Evolutionary conservation across 2,329 filamentous ascomycete species (phyloP).

Genomic region (Stemphylium beticola): DNA sequence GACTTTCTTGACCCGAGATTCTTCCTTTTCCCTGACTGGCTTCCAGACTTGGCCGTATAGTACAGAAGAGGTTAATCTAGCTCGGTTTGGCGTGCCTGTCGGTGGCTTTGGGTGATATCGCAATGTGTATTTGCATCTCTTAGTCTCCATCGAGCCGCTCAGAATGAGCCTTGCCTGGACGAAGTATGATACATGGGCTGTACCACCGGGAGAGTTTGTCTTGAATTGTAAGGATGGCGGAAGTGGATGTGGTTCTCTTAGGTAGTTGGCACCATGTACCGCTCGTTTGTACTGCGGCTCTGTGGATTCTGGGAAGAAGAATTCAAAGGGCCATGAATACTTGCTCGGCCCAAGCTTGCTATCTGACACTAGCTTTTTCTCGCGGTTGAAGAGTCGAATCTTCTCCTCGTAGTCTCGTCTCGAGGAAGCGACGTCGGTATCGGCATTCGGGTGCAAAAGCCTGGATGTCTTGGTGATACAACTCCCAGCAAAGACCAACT

Average conservation of each 20-base stretch:
- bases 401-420: conserved; percentile 37
- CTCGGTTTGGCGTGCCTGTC: conserved; percentile 17
- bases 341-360: conserved; percentile 33
- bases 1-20: conserved; percentile 29
- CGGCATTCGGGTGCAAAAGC: conserved; percentile 27
- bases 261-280: conserved; percentile 36
- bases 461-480: conserved; percentile 43
- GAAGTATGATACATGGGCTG: conserved; percentile 40
- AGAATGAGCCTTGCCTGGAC: conserved; percentile 35
- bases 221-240: conserved; percentile 42
- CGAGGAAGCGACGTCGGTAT: conserved; percentile 17
- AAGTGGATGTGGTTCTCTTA: conserved; percentile 39
- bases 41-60: conserved; percentile 41
- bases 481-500: conserved; percentile 39
- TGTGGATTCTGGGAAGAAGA: conserved; percentile 42
- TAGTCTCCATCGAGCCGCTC: conserved; percentile 16
- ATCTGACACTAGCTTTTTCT: conserved; percentile 30
- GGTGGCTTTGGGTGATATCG: conserved; percentile 34
- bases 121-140: conserved; percentile 32
- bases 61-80: conserved; percentile 28
- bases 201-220: conserved; percentile 34
- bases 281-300: conserved; percentile 36
- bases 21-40: conserved; percentile 21
- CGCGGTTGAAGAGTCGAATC: conserved; percentile 38
- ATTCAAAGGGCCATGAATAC: conserved; percentile 45